These are phyloP conservation scores for Fusarium chuoi DNA, from an alignment of 2,329 filamentous ascomycete species.

Conservation along the genomic window DNA sequence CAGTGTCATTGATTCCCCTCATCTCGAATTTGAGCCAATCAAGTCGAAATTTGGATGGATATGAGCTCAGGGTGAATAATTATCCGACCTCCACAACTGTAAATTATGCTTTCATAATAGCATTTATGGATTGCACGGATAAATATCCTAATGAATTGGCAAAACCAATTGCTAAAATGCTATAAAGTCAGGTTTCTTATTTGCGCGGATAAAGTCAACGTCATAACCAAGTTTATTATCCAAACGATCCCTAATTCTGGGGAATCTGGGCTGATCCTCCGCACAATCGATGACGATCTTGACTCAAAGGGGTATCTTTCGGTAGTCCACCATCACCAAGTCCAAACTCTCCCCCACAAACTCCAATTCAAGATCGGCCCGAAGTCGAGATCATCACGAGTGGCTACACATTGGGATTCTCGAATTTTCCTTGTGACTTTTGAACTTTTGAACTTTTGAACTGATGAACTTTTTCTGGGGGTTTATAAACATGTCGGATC, in stretches of 20 bases:
- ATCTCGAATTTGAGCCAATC: neutral
- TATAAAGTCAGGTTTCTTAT: neutral
- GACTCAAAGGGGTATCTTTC: slow-evolving; percentile 8
- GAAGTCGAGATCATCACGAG: slow-evolving; percentile 2
- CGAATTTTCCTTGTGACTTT: neutral
- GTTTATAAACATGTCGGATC: neutral
- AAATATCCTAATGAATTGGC: neutral
- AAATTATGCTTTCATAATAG: neutral
- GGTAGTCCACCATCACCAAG: neutral
- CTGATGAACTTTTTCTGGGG: too few species aligned
- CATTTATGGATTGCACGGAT: too few species aligned
- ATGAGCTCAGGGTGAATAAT: neutral
- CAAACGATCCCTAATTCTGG: neutral
- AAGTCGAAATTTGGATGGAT: fast-evolving
- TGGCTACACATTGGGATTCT: neutral
- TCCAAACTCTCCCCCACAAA: neutral
- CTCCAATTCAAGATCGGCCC: slow-evolving; percentile 20
- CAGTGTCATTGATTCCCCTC: slow-evolving; percentile 10
- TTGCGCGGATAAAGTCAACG: slow-evolving; percentile 4
- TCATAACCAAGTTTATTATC: slow-evolving; percentile 1
- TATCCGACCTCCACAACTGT: neutral
- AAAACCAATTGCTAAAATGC: neutral
- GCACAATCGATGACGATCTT: slow-evolving; percentile 8
- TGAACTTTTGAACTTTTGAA: neutral
- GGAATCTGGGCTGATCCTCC: slow-evolving; percentile 13